A percentile compares a stretch with the other conserved stretches of the same genome.
phyloP scores from a whole-genome alignment of 2,329 filamentous ascomycete genomes.

The Fusarium hainanense region DNA sequence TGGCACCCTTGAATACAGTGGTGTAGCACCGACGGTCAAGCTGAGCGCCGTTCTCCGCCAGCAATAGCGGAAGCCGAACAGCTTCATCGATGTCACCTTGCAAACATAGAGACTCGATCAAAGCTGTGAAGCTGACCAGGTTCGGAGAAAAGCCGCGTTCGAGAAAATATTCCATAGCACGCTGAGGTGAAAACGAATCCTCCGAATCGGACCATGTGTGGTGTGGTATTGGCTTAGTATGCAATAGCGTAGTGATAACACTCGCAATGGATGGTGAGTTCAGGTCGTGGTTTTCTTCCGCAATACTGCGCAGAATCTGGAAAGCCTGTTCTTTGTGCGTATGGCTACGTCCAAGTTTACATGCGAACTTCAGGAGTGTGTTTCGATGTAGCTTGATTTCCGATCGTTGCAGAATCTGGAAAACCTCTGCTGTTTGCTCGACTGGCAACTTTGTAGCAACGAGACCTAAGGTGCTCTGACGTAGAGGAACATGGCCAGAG shows the following conservation, averaged over 20 bases:
- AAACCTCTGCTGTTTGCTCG: constrained; percentile 51
- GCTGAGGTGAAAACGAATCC: constrained; percentile 47
- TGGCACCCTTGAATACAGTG: constrained; percentile 77
- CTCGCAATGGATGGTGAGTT: constrained; percentile 61
- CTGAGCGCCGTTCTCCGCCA: constrained; percentile 59
- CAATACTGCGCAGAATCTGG: constrained; percentile 52
- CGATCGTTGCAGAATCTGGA: constrained; percentile 48
- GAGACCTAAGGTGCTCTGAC: constrained; percentile 53
- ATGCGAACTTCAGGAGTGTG: constrained; percentile 62
- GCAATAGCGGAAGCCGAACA: constrained; percentile 49
- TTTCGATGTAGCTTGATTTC: constrained; percentile 52
- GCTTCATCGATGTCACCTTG: constrained; percentile 54
- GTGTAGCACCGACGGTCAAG: constrained; percentile 76
- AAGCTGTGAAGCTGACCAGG: constrained; percentile 70
- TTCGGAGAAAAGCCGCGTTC: constrained; percentile 72
- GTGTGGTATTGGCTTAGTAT: constrained; percentile 39
- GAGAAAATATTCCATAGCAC: constrained; percentile 58
- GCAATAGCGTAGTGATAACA: constrained; percentile 70
- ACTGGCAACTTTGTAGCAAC: constrained; percentile 47
- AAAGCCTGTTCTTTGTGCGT: constrained; percentile 57
- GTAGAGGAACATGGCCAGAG: constrained; percentile 50
- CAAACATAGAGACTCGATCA: constrained; percentile 77
- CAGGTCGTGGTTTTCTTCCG: constrained; percentile 57
- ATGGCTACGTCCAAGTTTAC: constrained; percentile 55
- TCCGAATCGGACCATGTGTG: constrained; percentile 36